These are phyloP conservation scores for Citrus unshiu DNA, from an alignment of 345 rosid genomes.

Conservation along the genomic window DNA sequence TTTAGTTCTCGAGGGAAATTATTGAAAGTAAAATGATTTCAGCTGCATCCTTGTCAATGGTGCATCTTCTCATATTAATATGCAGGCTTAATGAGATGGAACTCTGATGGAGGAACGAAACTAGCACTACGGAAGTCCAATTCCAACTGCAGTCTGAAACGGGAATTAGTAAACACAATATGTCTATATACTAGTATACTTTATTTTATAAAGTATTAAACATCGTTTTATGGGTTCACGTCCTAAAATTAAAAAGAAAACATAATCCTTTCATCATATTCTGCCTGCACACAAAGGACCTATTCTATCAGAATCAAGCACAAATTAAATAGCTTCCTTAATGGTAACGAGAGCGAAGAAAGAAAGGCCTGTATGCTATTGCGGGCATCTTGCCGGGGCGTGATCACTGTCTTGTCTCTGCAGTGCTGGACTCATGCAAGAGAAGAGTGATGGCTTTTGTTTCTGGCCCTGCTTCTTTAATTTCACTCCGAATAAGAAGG, in stretches of 20 bases:
- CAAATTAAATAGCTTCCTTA: background rate
- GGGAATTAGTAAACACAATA: background rate
- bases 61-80: background rate
- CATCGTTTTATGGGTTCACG: background rate
- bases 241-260: background rate
- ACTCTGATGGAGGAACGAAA: background rate
- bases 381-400: constrained; percentile 15
- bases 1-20: constrained; percentile 13
- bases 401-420: constrained; percentile 43
- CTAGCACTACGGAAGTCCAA: background rate
- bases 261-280: background rate
- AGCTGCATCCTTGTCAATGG: background rate
- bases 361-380: background rate
- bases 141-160: no score
- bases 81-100: background rate
- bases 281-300: background rate
- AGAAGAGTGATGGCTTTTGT: constrained; percentile 50
- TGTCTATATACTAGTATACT: background rate
- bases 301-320: constrained; percentile 1
- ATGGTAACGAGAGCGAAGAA: background rate
- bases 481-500: constrained; percentile 89
- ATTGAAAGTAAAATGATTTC: constrained; percentile 10
- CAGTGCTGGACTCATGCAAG: constrained; percentile 55
- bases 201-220: background rate
- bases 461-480: constrained; percentile 41